Evolutionary conservation across 2,329 filamentous ascomycete genomes (phyloP).

Genomic region (Stachybotrys echinatus): DNA sequence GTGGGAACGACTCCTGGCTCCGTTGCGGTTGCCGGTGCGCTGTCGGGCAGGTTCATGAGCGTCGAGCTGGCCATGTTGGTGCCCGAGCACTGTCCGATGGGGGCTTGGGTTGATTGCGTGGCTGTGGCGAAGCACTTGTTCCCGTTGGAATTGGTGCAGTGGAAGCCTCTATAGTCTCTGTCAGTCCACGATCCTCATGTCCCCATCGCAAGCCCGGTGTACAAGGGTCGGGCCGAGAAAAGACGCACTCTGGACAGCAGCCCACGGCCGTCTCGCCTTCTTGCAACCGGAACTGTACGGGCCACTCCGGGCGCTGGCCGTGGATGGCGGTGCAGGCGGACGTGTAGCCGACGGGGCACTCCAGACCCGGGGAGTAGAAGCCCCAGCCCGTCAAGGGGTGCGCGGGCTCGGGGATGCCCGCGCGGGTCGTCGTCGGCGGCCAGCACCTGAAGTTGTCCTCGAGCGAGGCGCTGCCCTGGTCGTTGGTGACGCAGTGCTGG

Average conservation of each 20-base stretch:
- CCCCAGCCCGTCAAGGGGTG: conserved; percentile 15
- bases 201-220: not conserved
- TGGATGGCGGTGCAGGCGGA: conserved; percentile 17
- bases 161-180: not conserved
- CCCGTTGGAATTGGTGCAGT: not conserved
- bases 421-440: not conserved
- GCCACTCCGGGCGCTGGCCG: conserved; percentile 9
- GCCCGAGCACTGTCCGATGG: no score
- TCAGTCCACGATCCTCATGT: not conserved
- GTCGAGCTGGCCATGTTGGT: no score
- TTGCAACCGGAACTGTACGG: conserved; percentile 12
- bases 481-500: not conserved
- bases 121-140: no score
- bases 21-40: no score
- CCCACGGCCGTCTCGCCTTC: conserved; percentile 16
- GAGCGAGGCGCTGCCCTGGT: not conserved
- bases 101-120: no score
- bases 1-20: no score
- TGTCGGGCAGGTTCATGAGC: no score
- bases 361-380: conserved; percentile 22
- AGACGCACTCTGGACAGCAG: conserved; percentile 16
- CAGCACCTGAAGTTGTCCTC: not conserved
- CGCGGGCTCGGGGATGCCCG: not conserved
- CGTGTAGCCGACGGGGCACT: conserved; percentile 18
- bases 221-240: not conserved